These are phyloP conservation scores for Coemansia sp. DNA, from an alignment of 192 early-diverging fungal genomes.

Conservation along the genomic window DNA sequence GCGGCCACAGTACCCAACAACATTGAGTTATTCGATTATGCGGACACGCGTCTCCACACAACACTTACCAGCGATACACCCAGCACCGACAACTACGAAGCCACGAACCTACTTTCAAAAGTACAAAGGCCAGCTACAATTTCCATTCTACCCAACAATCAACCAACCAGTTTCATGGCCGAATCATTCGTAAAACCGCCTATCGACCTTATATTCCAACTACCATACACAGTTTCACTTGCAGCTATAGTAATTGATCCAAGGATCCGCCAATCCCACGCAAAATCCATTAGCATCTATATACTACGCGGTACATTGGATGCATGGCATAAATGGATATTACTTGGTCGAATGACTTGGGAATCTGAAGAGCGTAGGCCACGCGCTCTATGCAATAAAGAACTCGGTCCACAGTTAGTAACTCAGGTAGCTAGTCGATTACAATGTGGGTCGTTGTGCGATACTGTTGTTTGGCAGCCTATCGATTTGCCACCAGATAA, in stretches of 20 bases:
- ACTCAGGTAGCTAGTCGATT: not conserved
- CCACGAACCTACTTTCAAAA: constrained; percentile 13
- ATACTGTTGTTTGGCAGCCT: constrained; percentile 4
- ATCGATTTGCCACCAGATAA: not conserved
- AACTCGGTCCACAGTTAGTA: constrained; percentile 9
- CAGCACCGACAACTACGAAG: constrained; percentile 24
- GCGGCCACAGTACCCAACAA: not conserved
- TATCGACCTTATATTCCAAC: constrained; percentile 9
- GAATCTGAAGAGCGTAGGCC: not conserved
- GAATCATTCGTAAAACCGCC: constrained; percentile 39
- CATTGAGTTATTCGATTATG: constrained; percentile 34
- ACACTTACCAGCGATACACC: constrained; percentile 7
- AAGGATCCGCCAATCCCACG: constrained; percentile 12
- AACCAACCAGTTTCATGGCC: constrained; percentile 15
- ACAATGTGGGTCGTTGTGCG: not conserved
- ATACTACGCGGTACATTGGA: not conserved
- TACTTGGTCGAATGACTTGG: constrained; percentile 3
- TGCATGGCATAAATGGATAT: constrained; percentile 4
- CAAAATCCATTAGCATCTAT: constrained; percentile 1
- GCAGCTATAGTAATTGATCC: constrained; percentile 23
- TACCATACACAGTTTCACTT: constrained; percentile 19
- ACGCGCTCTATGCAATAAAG: constrained; percentile 13
- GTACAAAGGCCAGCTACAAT: not conserved
- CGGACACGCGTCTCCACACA: constrained; percentile 24
- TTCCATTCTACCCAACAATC: not conserved